Conservation (phyloP, 129 eudicot genomes). For the Artemisia tridentata region DNA sequence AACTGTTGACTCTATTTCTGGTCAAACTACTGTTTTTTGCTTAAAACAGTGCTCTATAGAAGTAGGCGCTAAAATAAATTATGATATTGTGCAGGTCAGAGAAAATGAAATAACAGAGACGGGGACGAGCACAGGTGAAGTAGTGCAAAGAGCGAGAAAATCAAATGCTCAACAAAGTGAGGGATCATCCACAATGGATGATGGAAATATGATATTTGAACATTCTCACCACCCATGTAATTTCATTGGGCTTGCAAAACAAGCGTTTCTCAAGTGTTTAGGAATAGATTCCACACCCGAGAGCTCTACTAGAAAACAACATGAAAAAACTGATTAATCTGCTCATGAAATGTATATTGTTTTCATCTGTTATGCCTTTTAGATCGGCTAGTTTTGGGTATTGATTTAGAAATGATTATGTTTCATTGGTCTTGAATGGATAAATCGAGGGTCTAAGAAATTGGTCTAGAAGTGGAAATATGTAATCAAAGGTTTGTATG, state of each 20-base stretch:
- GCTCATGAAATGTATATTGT: neutral
- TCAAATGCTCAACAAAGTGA: conserved; percentile 31
- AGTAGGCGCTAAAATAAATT: neutral
- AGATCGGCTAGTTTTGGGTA: conserved; percentile 19
- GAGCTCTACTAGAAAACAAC: conserved; percentile 19
- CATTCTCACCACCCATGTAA: conserved; percentile 56
- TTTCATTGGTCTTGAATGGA: neutral
- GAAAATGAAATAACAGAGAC: conserved; percentile 31
- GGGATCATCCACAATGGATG: conserved; percentile 28
- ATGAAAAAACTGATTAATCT: conserved; percentile 34
- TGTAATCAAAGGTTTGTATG: conserved; percentile 7
- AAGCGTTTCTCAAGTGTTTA: conserved; percentile 72
- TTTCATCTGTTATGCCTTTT: conserved; percentile 7
- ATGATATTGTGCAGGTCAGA: conserved; percentile 40
- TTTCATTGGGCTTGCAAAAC: conserved; percentile 56
- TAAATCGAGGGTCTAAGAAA: neutral
- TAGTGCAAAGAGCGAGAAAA: conserved; percentile 24
- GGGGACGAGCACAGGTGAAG: conserved; percentile 35
- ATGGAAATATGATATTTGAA: conserved; percentile 18
- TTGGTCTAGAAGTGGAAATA: neutral
- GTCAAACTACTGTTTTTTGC: no score
- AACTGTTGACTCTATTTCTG: no score
- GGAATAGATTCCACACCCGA: conserved; percentile 54
- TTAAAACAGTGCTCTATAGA: neutral
- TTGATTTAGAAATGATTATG: conserved; percentile 8